Conservation (phyloP, 345 rosid genomes). For the Lepidium aucheri region DNA sequence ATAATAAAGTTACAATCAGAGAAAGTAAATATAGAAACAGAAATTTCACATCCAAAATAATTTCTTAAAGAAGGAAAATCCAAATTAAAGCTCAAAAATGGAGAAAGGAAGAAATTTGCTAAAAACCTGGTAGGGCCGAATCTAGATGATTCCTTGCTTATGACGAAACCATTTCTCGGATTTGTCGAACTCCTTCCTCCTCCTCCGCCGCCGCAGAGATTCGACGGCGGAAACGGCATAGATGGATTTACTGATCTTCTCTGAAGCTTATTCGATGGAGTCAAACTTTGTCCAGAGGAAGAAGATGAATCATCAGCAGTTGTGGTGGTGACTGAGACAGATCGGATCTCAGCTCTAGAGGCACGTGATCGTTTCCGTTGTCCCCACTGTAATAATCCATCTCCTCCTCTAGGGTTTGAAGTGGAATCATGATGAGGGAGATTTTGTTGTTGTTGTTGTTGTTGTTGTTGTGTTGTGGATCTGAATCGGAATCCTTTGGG, state of each 20-base stretch:
- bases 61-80: background rate
- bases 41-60: background rate
- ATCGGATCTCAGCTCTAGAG: slow-evolving; percentile 40
- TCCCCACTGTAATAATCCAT: slow-evolving; percentile 54
- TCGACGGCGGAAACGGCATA: slow-evolving; percentile 14
- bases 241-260: slow-evolving; percentile 5
- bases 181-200: background rate
- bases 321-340: slow-evolving; percentile 25
- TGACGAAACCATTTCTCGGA: slow-evolving; percentile 21
- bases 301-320: slow-evolving; percentile 22
- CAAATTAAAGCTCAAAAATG: background rate
- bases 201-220: slow-evolving; percentile 1
- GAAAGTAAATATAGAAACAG: background rate
- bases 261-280: background rate
- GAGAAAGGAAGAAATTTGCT: background rate
- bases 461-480: background rate
- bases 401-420: slow-evolving; percentile 8
- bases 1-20: background rate
- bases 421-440: background rate
- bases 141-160: slow-evolving; percentile 30
- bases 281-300: slow-evolving; percentile 15
- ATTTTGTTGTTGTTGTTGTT: slow-evolving; percentile 20
- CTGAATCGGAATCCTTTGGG: slow-evolving; percentile 27
- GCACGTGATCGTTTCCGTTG: slow-evolving; percentile 53
- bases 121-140: slow-evolving; percentile 36